Conservation (phyloP, 1,139 yeast species). For the Sporopachydermia cereana region DNA sequence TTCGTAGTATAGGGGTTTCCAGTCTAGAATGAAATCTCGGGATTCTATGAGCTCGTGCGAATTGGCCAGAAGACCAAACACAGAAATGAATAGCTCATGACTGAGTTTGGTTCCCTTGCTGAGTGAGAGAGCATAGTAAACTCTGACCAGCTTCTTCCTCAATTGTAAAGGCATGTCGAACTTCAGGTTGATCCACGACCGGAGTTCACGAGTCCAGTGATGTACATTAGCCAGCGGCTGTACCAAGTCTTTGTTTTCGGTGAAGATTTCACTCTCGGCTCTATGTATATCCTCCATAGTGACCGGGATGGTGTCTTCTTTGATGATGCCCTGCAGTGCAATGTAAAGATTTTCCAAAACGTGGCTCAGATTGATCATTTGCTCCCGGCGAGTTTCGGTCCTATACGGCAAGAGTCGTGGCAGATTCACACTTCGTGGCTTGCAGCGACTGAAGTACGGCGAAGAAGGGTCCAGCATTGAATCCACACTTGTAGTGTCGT, state of each 20-base stretch:
- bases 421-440: slow-evolving; percentile 43
- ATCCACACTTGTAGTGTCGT: not conserved
- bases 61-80: slow-evolving; percentile 42
- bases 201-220: slow-evolving; percentile 84
- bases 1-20: slow-evolving; percentile 16
- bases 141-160: slow-evolving; percentile 51
- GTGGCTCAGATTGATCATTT: slow-evolving; percentile 64
- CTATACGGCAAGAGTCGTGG: slow-evolving; percentile 63
- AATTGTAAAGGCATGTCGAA: slow-evolving; percentile 65
- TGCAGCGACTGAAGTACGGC: slow-evolving; percentile 5
- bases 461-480: not conserved
- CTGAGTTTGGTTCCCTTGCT: slow-evolving; percentile 66
- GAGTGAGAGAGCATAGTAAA: slow-evolving; percentile 63
- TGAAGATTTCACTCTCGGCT: slow-evolving; percentile 29
- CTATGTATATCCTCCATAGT: slow-evolving; percentile 49
- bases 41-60: slow-evolving; percentile 32
- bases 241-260: slow-evolving; percentile 49
- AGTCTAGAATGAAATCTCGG: slow-evolving; percentile 18
- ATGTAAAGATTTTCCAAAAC: slow-evolving; percentile 70
- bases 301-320: slow-evolving; percentile 61
- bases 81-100: slow-evolving; percentile 49
- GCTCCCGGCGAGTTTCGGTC: slow-evolving; percentile 58
- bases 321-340: slow-evolving; percentile 65
- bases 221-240: slow-evolving; percentile 53
- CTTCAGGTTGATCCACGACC: slow-evolving; percentile 71